Base-by-base conservation (phyloP, 768 basidiomycete genomes). In the Leucogyrophana mollusca region DNA sequence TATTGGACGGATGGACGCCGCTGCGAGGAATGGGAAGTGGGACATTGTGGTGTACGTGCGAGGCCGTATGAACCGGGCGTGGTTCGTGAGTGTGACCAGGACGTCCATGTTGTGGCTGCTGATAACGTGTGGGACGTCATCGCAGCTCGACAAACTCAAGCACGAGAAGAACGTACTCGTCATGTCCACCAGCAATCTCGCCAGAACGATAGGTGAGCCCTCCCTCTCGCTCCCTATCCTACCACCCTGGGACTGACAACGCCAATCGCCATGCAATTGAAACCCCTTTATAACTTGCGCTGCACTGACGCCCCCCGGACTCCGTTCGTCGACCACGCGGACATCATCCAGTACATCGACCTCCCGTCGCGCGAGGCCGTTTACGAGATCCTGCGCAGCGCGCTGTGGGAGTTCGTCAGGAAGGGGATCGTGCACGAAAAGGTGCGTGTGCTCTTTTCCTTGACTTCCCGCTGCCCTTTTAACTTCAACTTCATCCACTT, bases 151-250 rank as follows among this genome's bases (percentile, higher is more conserved):
- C 72, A 96, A 94, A 65, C 73, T 99, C 14, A 92, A 89, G 7
- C 87, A 91, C 54, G 80, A 82, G 40, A 95, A 90, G 69, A 99
- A 99, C 59, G 93, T 94, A 2, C 72, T 98, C 18, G 86, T 99
- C 18, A 89, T 99, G 85, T 85, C 96, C 4, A 99, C 96, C 1
- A 95, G n/a, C 93, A 99, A 99, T 66, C 79, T 99, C 5, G 84
- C 86, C 1, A 87, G 91, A 57, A 92, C 96, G 0, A 99, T 99
- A 46, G 94, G 94, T 93, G 50, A 43, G 76, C 54, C 32, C 14
- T 40, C 40, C 11, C 25, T 16, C 40, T 41, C 36, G 27, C 4
- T 30, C n/a, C 35, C 34, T 10, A 17, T 33, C 14, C 16, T 18
- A 43, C 17, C n/a, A 32, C 20, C 41, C 51, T 46, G 22, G 50